Conservation (phyloP, 495 filamentous ascomycete species). For the Evernia prunastri region DNA sequence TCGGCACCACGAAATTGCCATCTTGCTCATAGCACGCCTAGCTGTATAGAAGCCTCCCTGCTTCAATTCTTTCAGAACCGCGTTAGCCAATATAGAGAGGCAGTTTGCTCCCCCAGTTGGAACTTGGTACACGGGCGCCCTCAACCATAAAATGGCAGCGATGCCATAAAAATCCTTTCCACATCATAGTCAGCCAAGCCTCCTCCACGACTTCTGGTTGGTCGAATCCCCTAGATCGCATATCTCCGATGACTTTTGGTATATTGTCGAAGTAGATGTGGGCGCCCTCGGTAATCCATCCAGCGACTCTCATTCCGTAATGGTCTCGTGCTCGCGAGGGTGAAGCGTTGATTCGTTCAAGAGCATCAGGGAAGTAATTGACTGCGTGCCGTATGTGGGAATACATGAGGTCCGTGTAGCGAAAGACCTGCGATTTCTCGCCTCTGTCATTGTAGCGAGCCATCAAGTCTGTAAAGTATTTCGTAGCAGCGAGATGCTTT, state of each 20-base stretch:
- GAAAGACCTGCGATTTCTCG: slow-evolving; percentile 7
- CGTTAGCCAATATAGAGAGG: slow-evolving; percentile 29
- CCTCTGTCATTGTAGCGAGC: not conserved
- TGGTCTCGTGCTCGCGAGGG: slow-evolving; percentile 9
- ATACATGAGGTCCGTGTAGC: slow-evolving; percentile 17
- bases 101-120: slow-evolving; percentile 28
- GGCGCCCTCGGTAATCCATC: slow-evolving; percentile 19
- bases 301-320: slow-evolving; percentile 14
- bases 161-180: slow-evolving; percentile 29
- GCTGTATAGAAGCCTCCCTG: not conserved
- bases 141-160: slow-evolving; percentile 28
- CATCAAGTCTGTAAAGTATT: slow-evolving; percentile 7
- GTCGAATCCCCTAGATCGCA: slow-evolving; percentile 18
- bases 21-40: not conserved
- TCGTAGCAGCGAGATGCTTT: not conserved
- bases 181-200: slow-evolving; percentile 31
- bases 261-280: slow-evolving; percentile 21
- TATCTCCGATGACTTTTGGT: slow-evolving; percentile 13
- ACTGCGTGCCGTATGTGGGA: slow-evolving; percentile 11
- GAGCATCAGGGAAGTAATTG: slow-evolving; percentile 13
- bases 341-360: slow-evolving; percentile 11
- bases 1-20: not conserved
- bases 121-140: slow-evolving; percentile 24
- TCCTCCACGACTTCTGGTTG: slow-evolving; percentile 21
- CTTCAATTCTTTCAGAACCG: not conserved